phyloP scores from a whole-genome alignment of 108 stramenopile genomes.

The Pseudonitzschia delicatissima region DNA sequence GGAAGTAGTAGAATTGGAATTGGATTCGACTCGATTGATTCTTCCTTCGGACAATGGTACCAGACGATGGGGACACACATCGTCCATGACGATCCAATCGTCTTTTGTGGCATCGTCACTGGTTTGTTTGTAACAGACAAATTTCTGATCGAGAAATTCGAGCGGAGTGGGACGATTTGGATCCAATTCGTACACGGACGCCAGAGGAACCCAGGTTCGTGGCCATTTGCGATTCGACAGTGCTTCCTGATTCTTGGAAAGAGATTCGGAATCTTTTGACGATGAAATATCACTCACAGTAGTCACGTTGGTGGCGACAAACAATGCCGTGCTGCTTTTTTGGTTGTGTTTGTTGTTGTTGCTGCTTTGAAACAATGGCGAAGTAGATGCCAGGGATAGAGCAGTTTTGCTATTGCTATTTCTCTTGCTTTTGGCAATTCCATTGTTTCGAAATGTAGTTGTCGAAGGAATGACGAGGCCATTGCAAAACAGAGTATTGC shows the following conservation, averaged over 20 bases:
- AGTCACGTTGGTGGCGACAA: too few relatives aligned
- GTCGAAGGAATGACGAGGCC: too few relatives aligned
- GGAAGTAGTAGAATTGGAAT: too few relatives aligned
- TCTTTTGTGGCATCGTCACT: background rate
- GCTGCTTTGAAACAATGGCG: too few relatives aligned
- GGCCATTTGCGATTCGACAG: slow-evolving; percentile 18
- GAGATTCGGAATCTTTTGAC: background rate
- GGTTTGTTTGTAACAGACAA: slow-evolving; percentile 24
- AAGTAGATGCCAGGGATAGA: too few relatives aligned
- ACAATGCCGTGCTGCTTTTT: too few relatives aligned
- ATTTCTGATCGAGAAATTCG: slow-evolving; percentile 27
- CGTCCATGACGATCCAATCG: slow-evolving; percentile 53
- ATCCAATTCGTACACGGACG: slow-evolving; percentile 32
- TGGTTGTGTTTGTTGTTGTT: too few relatives aligned
- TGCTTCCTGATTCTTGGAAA: background rate
- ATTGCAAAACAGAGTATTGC: too few relatives aligned
- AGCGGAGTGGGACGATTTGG: slow-evolving; percentile 29
- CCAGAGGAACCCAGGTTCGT: slow-evolving; percentile 43
- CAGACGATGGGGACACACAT: slow-evolving; percentile 83
- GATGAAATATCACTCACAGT: too few relatives aligned
- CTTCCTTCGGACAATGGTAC: slow-evolving; percentile 87
- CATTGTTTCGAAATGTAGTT: too few relatives aligned
- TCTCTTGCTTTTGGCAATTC: too few relatives aligned
- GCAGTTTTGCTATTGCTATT: too few relatives aligned
- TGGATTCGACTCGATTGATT: slow-evolving; percentile 61